Percentiles rank a stretch among this genome's conserved stretches.
Conservation (phyloP, 1,284 basidiomycete genomes). For the Dichomitus squalens region DNA sequence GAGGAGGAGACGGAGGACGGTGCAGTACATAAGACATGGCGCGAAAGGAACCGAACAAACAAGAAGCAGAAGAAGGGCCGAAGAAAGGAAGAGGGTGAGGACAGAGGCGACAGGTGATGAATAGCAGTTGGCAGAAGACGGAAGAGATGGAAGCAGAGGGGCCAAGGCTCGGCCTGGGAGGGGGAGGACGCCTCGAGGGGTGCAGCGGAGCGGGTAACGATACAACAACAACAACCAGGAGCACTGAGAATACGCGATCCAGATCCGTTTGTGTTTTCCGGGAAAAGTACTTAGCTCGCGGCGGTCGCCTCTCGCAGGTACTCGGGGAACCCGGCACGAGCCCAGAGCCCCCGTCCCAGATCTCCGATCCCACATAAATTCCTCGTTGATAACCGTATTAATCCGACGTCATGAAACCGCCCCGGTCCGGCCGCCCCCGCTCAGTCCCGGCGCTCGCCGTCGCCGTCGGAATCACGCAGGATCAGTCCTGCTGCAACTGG, state of each 20-base stretch:
- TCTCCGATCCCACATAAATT: slow-evolving; percentile 2
- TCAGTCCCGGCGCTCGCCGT: not conserved
- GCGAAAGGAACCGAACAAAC: slow-evolving; percentile 11
- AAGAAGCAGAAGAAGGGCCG: slow-evolving; percentile 9
- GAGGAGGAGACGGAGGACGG: slow-evolving; percentile 23
- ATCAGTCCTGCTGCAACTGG: not conserved
- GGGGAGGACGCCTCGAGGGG: not conserved
- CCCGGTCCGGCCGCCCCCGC: slow-evolving; percentile 14
- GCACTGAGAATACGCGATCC: not conserved
- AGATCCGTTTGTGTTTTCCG: slow-evolving; percentile 18
- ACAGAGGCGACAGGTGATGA: not conserved
- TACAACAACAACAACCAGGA: not conserved
- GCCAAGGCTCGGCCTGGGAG: not conserved
- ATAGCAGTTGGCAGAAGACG: not conserved
- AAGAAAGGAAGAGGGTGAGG: slow-evolving; percentile 2
- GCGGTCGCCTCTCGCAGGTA: not conserved
- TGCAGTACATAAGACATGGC: slow-evolving; percentile 34
- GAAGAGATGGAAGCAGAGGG: not conserved
- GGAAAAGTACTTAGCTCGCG: slow-evolving; percentile 8
- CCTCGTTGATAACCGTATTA: slow-evolving; percentile 4
- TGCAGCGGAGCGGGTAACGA: too few relatives aligned
- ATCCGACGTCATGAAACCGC: slow-evolving; percentile 18
- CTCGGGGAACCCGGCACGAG: slow-evolving; percentile 13
- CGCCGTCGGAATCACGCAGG: not conserved
- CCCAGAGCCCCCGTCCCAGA: slow-evolving; percentile 3